Evolutionary conservation across 805 yeast species (phyloP).

Genomic region (Saturnispora sekii): DNA sequence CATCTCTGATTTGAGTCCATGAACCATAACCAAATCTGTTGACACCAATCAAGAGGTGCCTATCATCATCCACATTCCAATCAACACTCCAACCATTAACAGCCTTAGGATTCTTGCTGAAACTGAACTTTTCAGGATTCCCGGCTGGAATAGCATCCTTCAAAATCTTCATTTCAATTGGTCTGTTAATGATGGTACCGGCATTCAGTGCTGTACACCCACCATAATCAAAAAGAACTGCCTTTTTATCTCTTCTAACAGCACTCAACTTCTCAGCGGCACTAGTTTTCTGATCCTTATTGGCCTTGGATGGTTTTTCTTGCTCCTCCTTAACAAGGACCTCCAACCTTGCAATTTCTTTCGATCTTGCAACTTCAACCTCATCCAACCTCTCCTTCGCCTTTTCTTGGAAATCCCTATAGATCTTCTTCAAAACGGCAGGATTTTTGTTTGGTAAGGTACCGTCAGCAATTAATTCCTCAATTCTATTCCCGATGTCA

Average conservation of each 20-base stretch:
- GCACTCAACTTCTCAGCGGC: conserved; percentile 30
- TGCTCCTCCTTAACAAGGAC: conserved; percentile 48
- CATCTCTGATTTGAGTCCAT: conserved; percentile 91
- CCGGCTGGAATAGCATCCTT: conserved; percentile 42
- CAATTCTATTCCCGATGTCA: conserved; percentile 67
- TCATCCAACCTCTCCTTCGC: conserved; percentile 53
- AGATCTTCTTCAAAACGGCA: conserved; percentile 63
- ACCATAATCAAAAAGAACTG: conserved; percentile 77
- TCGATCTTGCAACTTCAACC: conserved; percentile 56
- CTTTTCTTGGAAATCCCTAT: conserved; percentile 55
- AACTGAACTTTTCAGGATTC: conserved; percentile 50
- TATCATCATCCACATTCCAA: conserved; percentile 80
- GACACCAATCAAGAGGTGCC: conserved; percentile 78
- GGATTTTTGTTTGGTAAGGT: conserved; percentile 78
- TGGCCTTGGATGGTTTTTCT: conserved; percentile 26
- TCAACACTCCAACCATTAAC: conserved; percentile 88
- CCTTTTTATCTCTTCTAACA: conserved; percentile 78
- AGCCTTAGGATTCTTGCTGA: conserved; percentile 58
- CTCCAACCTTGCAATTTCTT: conserved; percentile 49
- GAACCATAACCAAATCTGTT: conserved; percentile 92
- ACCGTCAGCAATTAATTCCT: conserved; percentile 82
- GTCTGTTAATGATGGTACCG: conserved; percentile 73
- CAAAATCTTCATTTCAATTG: conserved; percentile 69
- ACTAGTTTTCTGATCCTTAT: conserved; percentile 18
- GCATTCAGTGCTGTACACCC: conserved; percentile 89